Base-by-base conservation (phyloP, 75 land plant genomes). In the Picea glauca region DNA sequence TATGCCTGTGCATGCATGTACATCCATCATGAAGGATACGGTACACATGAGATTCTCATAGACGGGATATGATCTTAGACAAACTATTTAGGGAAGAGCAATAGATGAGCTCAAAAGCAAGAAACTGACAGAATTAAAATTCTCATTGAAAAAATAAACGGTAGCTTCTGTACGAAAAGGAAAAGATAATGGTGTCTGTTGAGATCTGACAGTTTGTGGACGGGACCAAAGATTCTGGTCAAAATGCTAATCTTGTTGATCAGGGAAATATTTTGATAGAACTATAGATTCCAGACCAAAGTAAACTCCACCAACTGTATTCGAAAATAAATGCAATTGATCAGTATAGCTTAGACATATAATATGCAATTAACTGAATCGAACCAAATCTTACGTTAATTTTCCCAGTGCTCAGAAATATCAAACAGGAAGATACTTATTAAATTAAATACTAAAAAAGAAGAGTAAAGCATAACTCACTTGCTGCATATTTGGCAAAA, bases 261-360 rank as follows among this genome's bases (percentile, higher is more conserved):
- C 50, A 8, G 73, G 73, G 0, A 70, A 38, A 70, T 70, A 70
- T 70, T 70, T 70, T 20, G 54, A 70, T 18, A 43, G 21, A 70
- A 70, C 23, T 40, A 70, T 20, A 46, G 46, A 70, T 40, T 70
- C 73, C 73, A 70, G 73, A 70, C 23, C 73, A 40, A 70, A 70
- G 54, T 70, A 70, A 70, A 70, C 54, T 70, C 73, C 73, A 40
- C 73, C 73, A 40, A 70, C 73, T 70, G 54, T 35, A 70, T 70
- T 33, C 50, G n/a, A 70, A 21, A 70, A 70, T n/a, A 70, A 40
- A 38, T 38, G 50, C 54, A 17, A 66, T 66, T 4, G 43, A 70
- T 70, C 50, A 40, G 9, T n/a, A 70, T 70, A 7, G 38, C 9
- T 6, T 70, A n/a, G 12, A 70, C n/a, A 8, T 66, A 38, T 14